Evolutionary conservation across 2,329 filamentous ascomycete genomes (phyloP), one percentile per base, ranked within the genome.

Genomic region (Fusarium transvaalense): DNA sequence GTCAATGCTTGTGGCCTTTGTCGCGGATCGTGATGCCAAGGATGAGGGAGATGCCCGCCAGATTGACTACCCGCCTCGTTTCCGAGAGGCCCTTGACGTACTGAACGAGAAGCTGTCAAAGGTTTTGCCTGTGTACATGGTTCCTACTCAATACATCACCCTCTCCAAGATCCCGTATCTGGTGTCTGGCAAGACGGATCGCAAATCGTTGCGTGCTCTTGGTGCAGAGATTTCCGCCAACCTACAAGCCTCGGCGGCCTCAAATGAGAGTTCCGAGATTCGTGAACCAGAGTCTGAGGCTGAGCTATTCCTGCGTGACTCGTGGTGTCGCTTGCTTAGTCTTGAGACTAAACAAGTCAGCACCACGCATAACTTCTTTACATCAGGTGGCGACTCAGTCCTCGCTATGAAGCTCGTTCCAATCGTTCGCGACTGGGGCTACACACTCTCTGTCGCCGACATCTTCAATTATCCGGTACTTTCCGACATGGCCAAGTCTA

Each of bases 361-460:
- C 2, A 74, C 77, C 0, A 72, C 78, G 1, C 79, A 82, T 62
- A 81, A 79, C 74, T 85, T 85, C 77, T 81, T 85, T 66, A 78
- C 76, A 1, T 77, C 84, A 0, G 83, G 83, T 1, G 83, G 84
- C 10, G 83, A 86, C 71, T 86, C 84, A 0, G 77, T 86, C 6
- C 77, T 78, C 5, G 83, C 84, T 3, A 86, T 86, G 84, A 81
- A 79, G 62, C 76, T 86, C 0, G 82, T 84, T 1, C 78, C 82
- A 1, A 74, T 78, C 10, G 80, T 82, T 2, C 78, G 81, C 31
- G 76, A 75, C 5, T 71, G 72, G 23, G 78, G 78, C 6, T 72
- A 84, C n/a, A 66, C 76, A 0, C 71, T 86, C 29, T 82, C 81
- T 1, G 83, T 85, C 0, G 80, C 80, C 1, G 79, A 78, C 39